phyloP scores from a whole-genome alignment of 2,329 filamentous ascomycete genomes.

The Talaromyces sp. region DNA sequence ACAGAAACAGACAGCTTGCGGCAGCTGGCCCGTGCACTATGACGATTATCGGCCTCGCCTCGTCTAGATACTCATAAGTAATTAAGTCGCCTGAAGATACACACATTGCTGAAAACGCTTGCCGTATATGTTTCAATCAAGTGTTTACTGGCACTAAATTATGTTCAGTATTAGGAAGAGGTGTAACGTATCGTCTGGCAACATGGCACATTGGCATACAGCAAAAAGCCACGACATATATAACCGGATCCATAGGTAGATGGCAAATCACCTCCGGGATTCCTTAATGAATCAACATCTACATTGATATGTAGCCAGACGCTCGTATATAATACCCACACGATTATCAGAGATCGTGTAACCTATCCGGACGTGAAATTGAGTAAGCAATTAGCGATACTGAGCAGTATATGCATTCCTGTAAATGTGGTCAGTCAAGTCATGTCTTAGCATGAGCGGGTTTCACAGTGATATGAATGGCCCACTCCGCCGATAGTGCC shows the following conservation, averaged over 20 bases:
- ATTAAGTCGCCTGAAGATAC: too few species aligned
- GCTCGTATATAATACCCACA: too few species aligned
- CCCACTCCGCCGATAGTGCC: conserved; percentile 15
- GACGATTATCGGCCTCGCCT: conserved; percentile 2
- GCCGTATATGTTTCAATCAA: not conserved
- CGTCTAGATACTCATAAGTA: not conserved
- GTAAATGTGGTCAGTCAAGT: not conserved
- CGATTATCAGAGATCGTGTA: too few species aligned
- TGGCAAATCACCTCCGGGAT: not conserved
- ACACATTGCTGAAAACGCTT: not conserved
- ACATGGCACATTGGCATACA: too few species aligned
- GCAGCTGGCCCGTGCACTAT: conserved; percentile 13
- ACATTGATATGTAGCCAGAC: too few species aligned
- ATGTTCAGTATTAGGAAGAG: too few species aligned
- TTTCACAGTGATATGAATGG: conserved; percentile 9
- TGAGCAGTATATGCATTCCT: not conserved
- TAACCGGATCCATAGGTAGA: too few species aligned
- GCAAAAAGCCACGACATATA: too few species aligned
- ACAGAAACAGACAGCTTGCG: not conserved
- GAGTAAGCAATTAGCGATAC: not conserved
- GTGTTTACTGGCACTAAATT: too few species aligned
- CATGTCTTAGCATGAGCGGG: not conserved
- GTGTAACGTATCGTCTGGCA: too few species aligned
- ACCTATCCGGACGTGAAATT: too few species aligned
- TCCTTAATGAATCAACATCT: not conserved